Evolutionary conservation across 148 eudicot species (phyloP), one percentile per base, ranked within the genome.

Genomic region (Nyssa sinensis): DNA sequence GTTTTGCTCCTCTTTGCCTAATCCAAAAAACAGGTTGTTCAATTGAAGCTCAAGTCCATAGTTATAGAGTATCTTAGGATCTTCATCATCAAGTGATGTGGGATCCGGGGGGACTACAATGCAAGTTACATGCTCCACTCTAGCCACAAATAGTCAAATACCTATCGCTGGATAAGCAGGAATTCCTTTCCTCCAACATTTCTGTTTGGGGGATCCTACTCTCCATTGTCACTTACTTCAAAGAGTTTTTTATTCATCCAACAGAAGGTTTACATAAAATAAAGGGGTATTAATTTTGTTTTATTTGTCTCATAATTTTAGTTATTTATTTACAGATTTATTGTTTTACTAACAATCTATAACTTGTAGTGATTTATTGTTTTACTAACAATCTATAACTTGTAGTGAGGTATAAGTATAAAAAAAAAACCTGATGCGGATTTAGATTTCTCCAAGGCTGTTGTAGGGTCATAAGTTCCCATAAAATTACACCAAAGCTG

Each of bases 401-500:
- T 64, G 62, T 44, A 13, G 29, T 10, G 37, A n/a, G n/a, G n/a
- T n/a, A n/a, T n/a, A n/a, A 37, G 47, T n/a, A 32, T 21, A 10
- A 24, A 2, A n/a, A 44, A 79, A 74, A 74, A 77, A 94, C 98
- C 98, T 94, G 97, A 37, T 90, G 77, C 6, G 98, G 90, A 77
- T 84, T 90, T 65, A 91, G 75, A 77, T 87, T 90, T 77, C 81
- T 80, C 98, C 98, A 94, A 24, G 98, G 98, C 78, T 81, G 94
- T 81, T 91, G 95, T 81, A 94, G 63, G 34, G 98, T 94, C 39
- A 88, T 84, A 78, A 94, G 91, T 80, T 94, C 98, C 98, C 98
- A 94, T 67, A 94, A 85, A 74, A 94, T 91, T 19, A 94, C 91
- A 74, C 98, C 98, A 78, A 91, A 94, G 80, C 98, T 94, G 79